Evolutionary conservation across 2,329 filamentous ascomycete genomes (phyloP).

Genomic region (Didymella keratinophila): DNA sequence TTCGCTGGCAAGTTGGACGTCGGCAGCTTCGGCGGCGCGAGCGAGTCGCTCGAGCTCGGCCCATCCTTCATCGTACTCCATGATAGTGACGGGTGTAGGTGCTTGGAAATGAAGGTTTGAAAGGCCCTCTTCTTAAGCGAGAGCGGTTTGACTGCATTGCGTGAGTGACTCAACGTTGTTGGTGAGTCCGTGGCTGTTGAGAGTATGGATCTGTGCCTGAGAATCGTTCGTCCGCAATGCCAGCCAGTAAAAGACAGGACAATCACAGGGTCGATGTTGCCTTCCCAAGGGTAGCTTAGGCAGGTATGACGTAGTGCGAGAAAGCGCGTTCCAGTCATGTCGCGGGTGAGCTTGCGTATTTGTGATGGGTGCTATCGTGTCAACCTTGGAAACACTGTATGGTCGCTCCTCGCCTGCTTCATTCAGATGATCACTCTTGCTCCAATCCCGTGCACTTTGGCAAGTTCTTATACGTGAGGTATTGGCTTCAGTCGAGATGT

Average conservation of each 20-base stretch:
- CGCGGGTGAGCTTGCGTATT: neutral
- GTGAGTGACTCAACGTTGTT: neutral
- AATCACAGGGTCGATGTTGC: neutral
- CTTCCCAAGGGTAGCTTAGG: neutral
- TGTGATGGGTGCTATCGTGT: neutral
- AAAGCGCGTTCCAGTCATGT: neutral
- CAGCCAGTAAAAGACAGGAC: neutral
- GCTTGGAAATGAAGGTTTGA: too few relatives aligned
- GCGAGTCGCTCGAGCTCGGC: constrained; percentile 32
- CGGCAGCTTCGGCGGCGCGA: constrained; percentile 17
- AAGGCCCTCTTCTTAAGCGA: neutral
- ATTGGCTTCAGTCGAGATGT: neutral
- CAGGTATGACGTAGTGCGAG: constrained; percentile 1
- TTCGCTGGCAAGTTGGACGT: constrained; percentile 25
- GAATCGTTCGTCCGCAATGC: neutral
- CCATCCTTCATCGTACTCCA: constrained; percentile 6
- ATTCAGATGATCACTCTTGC: neutral
- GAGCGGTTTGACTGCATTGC: neutral
- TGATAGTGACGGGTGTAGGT: too few relatives aligned
- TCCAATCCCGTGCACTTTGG: neutral
- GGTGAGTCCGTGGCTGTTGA: neutral
- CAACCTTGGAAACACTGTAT: too few relatives aligned
- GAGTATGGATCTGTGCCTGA: neutral
- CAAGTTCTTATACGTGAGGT: neutral
- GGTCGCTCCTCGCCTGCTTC: neutral